Percentiles rank a stretch among this genome's conserved stretches.
Conservation (phyloP, 148 eudicot genomes). For the Pouteria glomerata region DNA sequence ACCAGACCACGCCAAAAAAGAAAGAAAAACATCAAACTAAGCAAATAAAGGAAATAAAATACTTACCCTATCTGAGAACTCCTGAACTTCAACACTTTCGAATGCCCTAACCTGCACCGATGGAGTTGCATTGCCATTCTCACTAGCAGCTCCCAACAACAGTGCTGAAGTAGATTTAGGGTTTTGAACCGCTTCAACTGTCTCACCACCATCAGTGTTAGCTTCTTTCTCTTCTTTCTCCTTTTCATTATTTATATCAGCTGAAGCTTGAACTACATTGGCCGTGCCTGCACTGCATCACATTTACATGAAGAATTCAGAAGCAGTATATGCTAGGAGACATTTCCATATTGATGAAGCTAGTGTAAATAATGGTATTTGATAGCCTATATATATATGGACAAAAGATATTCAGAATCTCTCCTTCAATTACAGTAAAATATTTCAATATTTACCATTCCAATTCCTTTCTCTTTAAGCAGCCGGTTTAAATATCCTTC, state of each 20-base stretch:
- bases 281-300: slow-evolving; percentile 34
- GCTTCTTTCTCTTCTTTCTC: slow-evolving; percentile 25
- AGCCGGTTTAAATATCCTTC: neutral
- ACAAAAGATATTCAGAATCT: neutral
- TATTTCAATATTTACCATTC: neutral
- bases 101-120: too few relatives aligned
- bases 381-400: neutral
- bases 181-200: slow-evolving; percentile 20
- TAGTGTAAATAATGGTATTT: neutral
- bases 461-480: too few relatives aligned
- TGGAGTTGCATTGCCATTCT: too few relatives aligned
- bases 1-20: too few relatives aligned
- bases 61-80: too few relatives aligned
- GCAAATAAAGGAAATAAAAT: too few relatives aligned
- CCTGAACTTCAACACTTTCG: too few relatives aligned
- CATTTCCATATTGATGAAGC: neutral
- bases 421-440: neutral
- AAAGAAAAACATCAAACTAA: too few relatives aligned
- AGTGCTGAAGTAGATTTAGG: slow-evolving; percentile 31
- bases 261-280: slow-evolving; percentile 20
- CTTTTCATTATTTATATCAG: slow-evolving; percentile 20
- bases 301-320: slow-evolving; percentile 11
- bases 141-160: slow-evolving; percentile 15
- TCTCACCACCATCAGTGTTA: slow-evolving; percentile 11
- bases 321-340: neutral